phyloP scores from a whole-genome alignment of 2,329 filamentous ascomycete genomes.

The Colletotrichum trifolii region DNA sequence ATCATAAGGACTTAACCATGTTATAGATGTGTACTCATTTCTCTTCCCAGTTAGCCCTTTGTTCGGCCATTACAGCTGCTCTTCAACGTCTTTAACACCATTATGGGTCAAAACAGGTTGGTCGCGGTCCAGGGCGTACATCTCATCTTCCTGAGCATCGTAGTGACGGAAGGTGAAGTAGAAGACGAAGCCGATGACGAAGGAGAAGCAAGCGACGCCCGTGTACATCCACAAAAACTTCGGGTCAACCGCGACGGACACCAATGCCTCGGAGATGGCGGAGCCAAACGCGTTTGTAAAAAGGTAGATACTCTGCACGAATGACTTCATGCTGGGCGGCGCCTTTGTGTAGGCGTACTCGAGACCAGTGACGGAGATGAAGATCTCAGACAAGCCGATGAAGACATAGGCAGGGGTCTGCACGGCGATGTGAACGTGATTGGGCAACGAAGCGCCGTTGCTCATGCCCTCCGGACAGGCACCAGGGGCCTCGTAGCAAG shows the following conservation, averaged over 20 bases:
- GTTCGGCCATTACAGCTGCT: background rate
- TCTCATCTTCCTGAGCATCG: conserved; percentile 50
- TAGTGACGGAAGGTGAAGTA: conserved; percentile 55
- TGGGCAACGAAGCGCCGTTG: conserved; percentile 47
- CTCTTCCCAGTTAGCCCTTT: background rate
- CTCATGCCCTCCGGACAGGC: conserved; percentile 46
- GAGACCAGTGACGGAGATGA: conserved; percentile 74
- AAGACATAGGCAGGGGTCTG: conserved; percentile 66
- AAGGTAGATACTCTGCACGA: conserved; percentile 68
- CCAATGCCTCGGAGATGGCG: conserved; percentile 66
- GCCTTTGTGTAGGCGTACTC: conserved; percentile 82
- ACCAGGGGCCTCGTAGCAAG: conserved; percentile 60
- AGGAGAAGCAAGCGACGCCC: conserved; percentile 62
- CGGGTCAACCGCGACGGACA: conserved; percentile 64
- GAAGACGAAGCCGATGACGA: conserved; percentile 63
- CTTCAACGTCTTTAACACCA: conserved; percentile 18
- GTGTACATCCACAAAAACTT: conserved; percentile 75
- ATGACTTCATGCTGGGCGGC: conserved; percentile 74
- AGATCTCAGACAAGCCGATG: conserved; percentile 69
- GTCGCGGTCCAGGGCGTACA: conserved; percentile 52
- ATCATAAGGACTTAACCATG: background rate
- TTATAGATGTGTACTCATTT: background rate
- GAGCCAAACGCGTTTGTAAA: conserved; percentile 69
- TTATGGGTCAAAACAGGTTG: conserved; percentile 41
- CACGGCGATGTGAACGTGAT: conserved; percentile 65